Evolutionary conservation across 164 flowering plant species (phyloP), one percentile per base, ranked within the genome.

Genomic region (Macadamia tetraphylla): DNA sequence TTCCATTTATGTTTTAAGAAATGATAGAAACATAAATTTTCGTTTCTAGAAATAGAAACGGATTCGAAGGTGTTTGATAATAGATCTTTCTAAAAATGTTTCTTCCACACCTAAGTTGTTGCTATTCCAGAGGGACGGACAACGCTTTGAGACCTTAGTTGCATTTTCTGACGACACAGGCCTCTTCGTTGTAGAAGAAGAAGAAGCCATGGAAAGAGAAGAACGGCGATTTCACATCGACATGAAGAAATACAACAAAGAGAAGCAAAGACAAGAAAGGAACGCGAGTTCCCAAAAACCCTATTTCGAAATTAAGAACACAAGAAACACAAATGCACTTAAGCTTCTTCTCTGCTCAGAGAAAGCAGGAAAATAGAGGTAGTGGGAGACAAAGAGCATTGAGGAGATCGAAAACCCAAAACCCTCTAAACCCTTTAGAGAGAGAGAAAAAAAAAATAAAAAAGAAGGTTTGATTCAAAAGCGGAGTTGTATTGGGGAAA

Each of bases 151-250:
- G 17, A 62, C 68, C 67, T 66, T 66, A 10, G 56, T 64, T 2
- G 62, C 51, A 42, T 75, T 70, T 61, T 69, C 78, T 11, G 64
- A 57, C 31, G 59, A 40, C 18, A 78, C 71, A 23, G 67, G 73
- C 63, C 81, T 59, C 64, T 75, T 75, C 23, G 68, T 29, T 8
- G 68, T 59, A 6, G 74, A 67, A 3, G 74, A 71, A 56, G 23
- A 23, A 23, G 73, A 64, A 9, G 73, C 68, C 23, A 62, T 62
- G 52, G 74, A 67, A 56, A 68, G 3, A 0, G 77, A 70, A 40
- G 70, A 58, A 58, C 80, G 75, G 9, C 80, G 70, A 56, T 35
- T 65, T 29, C 68, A 77, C 56, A 65, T 68, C 62, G 75, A 65
- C 80, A 77, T 77, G 23, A 23, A 23, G 23, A 49, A 60, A n/a